Base-by-base conservation (phyloP, 805 yeast species). In the baker's yeast (Saccharomyces cerevisiae) region DNA sequence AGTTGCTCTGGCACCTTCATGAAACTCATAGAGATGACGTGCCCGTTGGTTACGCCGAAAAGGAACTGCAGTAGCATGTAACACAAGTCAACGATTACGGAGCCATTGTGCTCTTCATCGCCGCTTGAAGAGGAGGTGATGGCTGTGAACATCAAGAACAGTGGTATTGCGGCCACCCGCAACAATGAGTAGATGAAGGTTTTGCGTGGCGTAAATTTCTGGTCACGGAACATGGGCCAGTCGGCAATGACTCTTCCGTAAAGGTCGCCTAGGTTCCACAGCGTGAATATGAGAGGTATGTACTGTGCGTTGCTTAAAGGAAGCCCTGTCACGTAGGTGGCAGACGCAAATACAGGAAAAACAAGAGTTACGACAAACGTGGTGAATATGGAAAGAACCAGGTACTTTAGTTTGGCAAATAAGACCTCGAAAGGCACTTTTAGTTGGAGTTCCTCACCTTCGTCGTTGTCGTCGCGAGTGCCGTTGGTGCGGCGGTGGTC, bases 211-310 rank as follows among this genome's bases (percentile, higher is more conserved):
- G 67, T 59, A 46, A 62, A 62, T 2, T 24, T 28, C 1, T 58
- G 49, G 48, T 55, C 47, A 48, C 62, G 58, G 55, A 68, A 67
- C 41, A 57, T 50, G 26, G 65, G 60, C 56, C 63, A 49, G 41
- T 1, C 87, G 82, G 76, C 96, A 83, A 36, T 57, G 4, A 89
- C 67, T 49, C 99, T 76, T 1, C 97, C 97, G 2, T 75, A 69
- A 28, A 94, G 74, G 67, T 92, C 99, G 21, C 98, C 98, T 13
- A 81, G 54, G 69, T 92, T 92, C 99, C 99, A 92, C 14, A 87
- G 68, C 24, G 91, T 73, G 66, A 85, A 89, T 2, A 89, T 83
- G 51, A 89, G 68, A 2, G 98, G 97, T 17, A 89, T 79, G 64
- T 79, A 84, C 36, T 83, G 73, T 0, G 69, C 59, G 50, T 71